These are phyloP conservation scores for Pyrus pyrifolia DNA, from an alignment of 306 rosid genomes.

Conservation along the genomic window DNA sequence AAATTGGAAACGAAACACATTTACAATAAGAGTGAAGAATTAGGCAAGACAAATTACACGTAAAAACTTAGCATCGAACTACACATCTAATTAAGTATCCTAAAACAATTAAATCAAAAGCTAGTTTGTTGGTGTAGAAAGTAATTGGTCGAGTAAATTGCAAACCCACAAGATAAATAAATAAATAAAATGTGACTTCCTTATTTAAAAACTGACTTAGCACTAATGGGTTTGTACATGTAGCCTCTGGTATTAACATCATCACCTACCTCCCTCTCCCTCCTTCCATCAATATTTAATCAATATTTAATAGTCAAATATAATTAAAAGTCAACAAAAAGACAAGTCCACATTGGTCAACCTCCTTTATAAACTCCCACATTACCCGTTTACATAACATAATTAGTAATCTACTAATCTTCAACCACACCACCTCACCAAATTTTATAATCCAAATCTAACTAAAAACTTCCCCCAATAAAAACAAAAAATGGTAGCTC, in stretches of 20 bases:
- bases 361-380: constrained; percentile 33
- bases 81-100: too few relatives aligned
- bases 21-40: background rate
- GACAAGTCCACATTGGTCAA: constrained; percentile 29
- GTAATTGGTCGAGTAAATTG: background rate
- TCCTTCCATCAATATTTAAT: background rate
- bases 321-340: constrained; percentile 8
- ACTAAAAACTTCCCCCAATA: background rate
- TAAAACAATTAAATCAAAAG: background rate
- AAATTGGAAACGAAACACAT: background rate
- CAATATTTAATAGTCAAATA: background rate
- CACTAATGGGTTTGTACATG: background rate
- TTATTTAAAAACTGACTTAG: background rate
- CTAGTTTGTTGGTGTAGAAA: background rate
- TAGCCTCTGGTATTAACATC: background rate
- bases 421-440: constrained; percentile 57
- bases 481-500: background rate
- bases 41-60: background rate
- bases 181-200: background rate
- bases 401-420: constrained; percentile 24
- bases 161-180: background rate
- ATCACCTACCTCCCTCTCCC: background rate
- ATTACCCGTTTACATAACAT: constrained; percentile 6
- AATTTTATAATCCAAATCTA: constrained; percentile 20
- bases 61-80: background rate